phyloP scores from a whole-genome alignment of 192 early-diverging fungal genomes.

The Gaertneriomyces semiglobifer region DNA sequence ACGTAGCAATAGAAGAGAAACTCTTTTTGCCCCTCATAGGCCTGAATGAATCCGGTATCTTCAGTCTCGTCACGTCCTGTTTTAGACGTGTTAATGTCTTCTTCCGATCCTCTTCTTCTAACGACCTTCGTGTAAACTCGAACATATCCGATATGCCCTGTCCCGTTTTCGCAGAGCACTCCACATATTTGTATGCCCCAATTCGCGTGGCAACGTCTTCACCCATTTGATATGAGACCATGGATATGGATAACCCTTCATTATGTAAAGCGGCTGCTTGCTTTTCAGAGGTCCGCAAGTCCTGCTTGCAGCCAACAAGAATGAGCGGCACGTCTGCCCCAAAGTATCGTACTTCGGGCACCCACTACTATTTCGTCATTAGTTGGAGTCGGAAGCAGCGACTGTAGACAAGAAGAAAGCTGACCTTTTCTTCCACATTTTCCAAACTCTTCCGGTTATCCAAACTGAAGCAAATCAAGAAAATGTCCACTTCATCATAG shows the following conservation, averaged over 20 bases:
- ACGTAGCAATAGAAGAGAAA: too few species aligned
- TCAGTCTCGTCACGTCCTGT: too few species aligned
- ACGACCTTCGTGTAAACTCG: slow-evolving; percentile 33
- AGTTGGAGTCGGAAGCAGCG: background rate
- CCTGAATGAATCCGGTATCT: too few species aligned
- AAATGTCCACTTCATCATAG: slow-evolving; percentile 25
- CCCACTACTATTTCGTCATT: slow-evolving; percentile 31
- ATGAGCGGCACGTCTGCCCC: slow-evolving; percentile 30
- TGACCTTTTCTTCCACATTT: slow-evolving; percentile 30
- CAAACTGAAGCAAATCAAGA: slow-evolving; percentile 15
- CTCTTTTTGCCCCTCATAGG: too few species aligned
- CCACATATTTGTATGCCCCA: slow-evolving; percentile 77
- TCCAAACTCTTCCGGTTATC: slow-evolving; percentile 22
- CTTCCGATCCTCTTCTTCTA: too few species aligned
- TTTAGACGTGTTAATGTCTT: too few species aligned
- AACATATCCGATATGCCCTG: slow-evolving; percentile 80
- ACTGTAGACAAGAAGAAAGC: background rate
- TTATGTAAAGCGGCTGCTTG: background rate
- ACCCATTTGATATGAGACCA: slow-evolving; percentile 42
- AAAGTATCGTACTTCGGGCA: slow-evolving; percentile 40
- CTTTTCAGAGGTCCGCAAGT: slow-evolving; percentile 30
- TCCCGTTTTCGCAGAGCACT: slow-evolving; percentile 82
- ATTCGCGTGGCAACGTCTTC: slow-evolving; percentile 69
- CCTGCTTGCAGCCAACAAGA: slow-evolving; percentile 41
- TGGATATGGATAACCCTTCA: background rate